Evolutionary conservation across 352 stramenopile genomes (phyloP), one percentile per base, ranked within the genome.

Genomic region (Lagenidium giganteum): DNA sequence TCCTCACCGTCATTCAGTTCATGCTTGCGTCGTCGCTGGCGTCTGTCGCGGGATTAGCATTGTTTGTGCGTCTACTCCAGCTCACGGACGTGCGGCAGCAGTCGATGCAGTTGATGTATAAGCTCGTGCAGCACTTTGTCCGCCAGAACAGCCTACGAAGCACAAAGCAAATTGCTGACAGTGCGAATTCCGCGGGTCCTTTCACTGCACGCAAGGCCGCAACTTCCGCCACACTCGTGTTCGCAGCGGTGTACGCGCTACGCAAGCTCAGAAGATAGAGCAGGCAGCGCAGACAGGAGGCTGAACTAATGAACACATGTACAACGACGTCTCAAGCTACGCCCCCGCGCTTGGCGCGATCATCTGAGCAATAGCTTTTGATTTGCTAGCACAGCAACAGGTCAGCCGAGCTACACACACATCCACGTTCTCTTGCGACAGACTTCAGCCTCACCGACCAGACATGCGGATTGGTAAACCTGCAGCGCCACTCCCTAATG

Each of bases 1-100:
- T 90, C 30, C 27, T 84, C 5, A 62, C 60, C 8, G 66, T 83
- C 34, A 32, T 81, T 16, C 77, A 86, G 45, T 77, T 90, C 36
- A 44, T 74, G 12, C 46, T 67, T 1, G 56, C 74, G 20, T 87
- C 77, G 4, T 67, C 75, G 8, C 40, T 93, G 25, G 82, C 73
- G 27, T 90, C 74, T 0, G 61, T 90, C 22, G 80, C 80, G 6
- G 79, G 69, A 24, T 71, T 64, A 23, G 55, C 60, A 0, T 54
- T 70, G 13, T 34, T 54, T 4, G 31, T 66, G 13, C 60, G 60
- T 14, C 17, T 56, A 1, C 32, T 70, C 13, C 60, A 70, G 35
- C 2, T 66, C 4, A 32, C 66, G 43, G 49, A 51, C 0, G 25
- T 29, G 2, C 38, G 42, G 27, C 38, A 46, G 22, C 45, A 54